Evolutionary conservation across 371 early-diverging fungal species (phyloP), one percentile per base, ranked within the genome.

Genomic region (Zopfochytrium polystomum): DNA sequence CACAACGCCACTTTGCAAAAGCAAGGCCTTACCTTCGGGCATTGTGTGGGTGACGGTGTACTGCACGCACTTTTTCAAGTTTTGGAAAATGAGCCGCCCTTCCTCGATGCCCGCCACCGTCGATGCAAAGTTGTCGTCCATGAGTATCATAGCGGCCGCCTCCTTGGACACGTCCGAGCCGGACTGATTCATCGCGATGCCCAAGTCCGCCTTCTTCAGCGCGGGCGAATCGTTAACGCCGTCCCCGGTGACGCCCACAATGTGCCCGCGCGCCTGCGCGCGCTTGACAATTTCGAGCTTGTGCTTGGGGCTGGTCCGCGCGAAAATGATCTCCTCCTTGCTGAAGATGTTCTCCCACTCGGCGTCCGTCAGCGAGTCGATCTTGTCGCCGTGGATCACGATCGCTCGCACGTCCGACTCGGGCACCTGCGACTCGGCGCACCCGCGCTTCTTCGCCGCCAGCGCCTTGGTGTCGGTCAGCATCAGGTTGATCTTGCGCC

Each of bases 111-210:
- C 80, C 26, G 48, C 58, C n/a, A 76, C 77, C 13, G 72, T 82
- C 15, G 65, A 71, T 1, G 78, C 67, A 63, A 82, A 82, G 50
- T 82, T 67, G 52, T 80, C 44, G 32, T 80, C 81, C 29, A 84
- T 54, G 49, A 80, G 75, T 6, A 84, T 50, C 5, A 84, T 66
- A 2, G 79, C 80, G 33, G 68, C 69, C 9, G 80, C 81, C 32
- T 81, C 81, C 67, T 84, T 80, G 4, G 73, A 72, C 60, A 79
- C 83, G 53, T 82, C 80, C 55, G 81, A 25, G 80, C 65, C 77
- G 70, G 80, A 66, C 52, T 77, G 77, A 27, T 72, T 59, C 25
- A 77, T 65, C 7, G 72, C 64, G 11, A 48, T 43, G 0, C 67
- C 53, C 26, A 74, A 49, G 13, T 57, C 27, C 34, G 61, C 51